Conservation (phyloP, 2,329 filamentous ascomycete genomes). For the Gnomoniopsis smithogilvyi region DNA sequence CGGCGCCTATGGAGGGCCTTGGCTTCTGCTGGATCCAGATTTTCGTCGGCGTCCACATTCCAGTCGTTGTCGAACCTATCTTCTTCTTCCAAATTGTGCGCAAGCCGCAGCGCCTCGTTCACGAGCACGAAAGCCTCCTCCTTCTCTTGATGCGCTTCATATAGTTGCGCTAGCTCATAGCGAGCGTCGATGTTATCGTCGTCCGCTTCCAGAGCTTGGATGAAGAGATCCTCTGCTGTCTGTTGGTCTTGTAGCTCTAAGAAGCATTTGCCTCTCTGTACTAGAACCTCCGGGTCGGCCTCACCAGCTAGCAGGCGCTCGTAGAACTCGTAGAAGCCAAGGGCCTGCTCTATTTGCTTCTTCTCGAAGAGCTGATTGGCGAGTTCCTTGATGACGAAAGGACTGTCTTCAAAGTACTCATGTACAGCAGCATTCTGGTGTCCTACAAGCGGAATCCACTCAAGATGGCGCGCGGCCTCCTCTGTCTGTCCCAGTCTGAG, state of each 20-base stretch:
- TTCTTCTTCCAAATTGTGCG: conserved; percentile 40
- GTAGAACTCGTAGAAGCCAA: conserved; percentile 56
- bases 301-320: conserved; percentile 41
- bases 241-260: conserved; percentile 58
- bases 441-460: conserved; percentile 60
- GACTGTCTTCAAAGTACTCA: conserved; percentile 60
- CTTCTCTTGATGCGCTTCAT: conserved; percentile 69
- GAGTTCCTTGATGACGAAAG: conserved; percentile 74
- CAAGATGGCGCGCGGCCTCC: conserved; percentile 74
- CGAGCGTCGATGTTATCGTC: conserved; percentile 71
- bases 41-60: conserved; percentile 22
- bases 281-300: conserved; percentile 48
- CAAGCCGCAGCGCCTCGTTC: conserved; percentile 69
- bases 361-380: conserved; percentile 44
- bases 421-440: conserved; percentile 46
- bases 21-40: conserved; percentile 32
- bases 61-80: conserved; percentile 14
- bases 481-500: conserved; percentile 63
- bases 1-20: conserved; percentile 9
- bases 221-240: conserved; percentile 74
- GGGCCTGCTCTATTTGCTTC: conserved; percentile 37
- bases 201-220: conserved; percentile 70
- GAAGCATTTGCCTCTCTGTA: conserved; percentile 66
- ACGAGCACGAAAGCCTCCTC: conserved; percentile 76
- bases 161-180: conserved; percentile 78